These are phyloP conservation scores for Amanita pallidorosea DNA, from an alignment of 768 basidiomycete genomes.

Conservation along the genomic window DNA sequence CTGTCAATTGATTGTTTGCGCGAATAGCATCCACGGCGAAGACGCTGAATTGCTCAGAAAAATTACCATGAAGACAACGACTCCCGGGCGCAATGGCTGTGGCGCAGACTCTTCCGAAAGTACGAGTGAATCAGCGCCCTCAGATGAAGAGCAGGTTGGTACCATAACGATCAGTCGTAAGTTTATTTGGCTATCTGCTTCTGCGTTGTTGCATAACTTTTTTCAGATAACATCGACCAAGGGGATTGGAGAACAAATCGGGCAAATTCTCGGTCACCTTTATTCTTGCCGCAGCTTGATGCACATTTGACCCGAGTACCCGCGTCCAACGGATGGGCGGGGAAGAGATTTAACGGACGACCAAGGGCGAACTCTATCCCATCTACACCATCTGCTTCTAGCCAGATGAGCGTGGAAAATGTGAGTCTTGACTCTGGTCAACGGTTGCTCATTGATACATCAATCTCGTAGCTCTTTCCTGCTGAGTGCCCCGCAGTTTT, in stretches of 20 bases:
- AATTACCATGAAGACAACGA: not conserved
- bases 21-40: conserved; percentile 27
- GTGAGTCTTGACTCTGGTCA: conserved; percentile 7
- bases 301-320: not conserved
- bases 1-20: not conserved
- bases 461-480: conserved; percentile 14
- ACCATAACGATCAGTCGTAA: not conserved
- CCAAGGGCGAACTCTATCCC: conserved; percentile 6
- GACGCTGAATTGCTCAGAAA: conserved; percentile 6
- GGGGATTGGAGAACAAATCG: not conserved
- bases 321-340: not conserved
- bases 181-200: not conserved
- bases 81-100: not conserved
- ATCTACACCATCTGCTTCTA: not conserved
- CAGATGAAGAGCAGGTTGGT: conserved; percentile 23
- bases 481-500: conserved; percentile 14
- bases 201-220: not conserved
- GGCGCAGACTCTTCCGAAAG: not conserved
- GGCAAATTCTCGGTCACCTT: not conserved
- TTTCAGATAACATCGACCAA: not conserved
- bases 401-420: conserved; percentile 11
- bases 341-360: not conserved
- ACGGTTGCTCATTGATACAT: not conserved
- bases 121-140: conserved; percentile 11
- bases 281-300: not conserved